Conservation (phyloP, 2,329 filamentous ascomycete species). For the Arthrobotrys iridis region DNA sequence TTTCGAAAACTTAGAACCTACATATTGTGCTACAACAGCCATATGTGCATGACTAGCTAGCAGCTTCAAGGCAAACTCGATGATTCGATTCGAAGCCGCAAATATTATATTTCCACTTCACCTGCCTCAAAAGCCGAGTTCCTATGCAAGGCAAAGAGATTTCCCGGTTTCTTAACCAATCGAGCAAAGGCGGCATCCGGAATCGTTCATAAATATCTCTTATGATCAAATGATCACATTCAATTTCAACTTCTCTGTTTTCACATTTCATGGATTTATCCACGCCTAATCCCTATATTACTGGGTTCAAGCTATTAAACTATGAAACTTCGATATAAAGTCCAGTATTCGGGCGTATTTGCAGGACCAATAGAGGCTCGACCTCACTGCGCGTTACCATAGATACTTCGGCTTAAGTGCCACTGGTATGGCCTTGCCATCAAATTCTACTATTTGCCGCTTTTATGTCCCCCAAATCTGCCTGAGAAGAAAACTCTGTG, state of each 20-base stretch:
- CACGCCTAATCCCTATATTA: no score
- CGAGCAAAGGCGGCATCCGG: neutral
- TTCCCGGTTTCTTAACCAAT: slow-evolving; percentile 4
- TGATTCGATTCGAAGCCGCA: neutral
- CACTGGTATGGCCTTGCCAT: no score
- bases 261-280: no score
- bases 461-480: no score
- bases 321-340: no score
- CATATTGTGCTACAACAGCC: slow-evolving; percentile 7
- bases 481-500: no score
- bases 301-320: no score
- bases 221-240: neutral
- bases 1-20: neutral
- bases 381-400: no score
- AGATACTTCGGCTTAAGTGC: no score
- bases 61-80: neutral
- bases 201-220: neutral
- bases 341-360: no score
- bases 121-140: slow-evolving; percentile 1
- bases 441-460: no score
- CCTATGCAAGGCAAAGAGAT: neutral
- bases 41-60: neutral
- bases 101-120: neutral
- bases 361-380: no score
- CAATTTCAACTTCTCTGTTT: neutral